Base-by-base conservation (phyloP, 495 filamentous ascomycete genomes). In the Penicillium bovifimosum region DNA sequence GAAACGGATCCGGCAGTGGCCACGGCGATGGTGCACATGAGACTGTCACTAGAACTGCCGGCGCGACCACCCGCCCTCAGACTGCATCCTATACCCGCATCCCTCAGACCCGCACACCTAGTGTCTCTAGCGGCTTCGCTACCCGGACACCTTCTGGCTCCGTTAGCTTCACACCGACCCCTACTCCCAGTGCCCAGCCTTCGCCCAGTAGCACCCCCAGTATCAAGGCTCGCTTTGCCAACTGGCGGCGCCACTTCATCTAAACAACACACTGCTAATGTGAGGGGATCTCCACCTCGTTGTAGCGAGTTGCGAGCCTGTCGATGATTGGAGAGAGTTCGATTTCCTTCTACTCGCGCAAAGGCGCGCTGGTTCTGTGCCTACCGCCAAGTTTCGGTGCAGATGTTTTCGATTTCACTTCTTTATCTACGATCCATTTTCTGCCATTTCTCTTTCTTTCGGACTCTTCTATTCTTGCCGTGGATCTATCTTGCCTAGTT, bases 81-180 rank as follows among this genome's bases (percentile, higher is more conserved):
- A 58, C 53, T 59, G 74, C 74, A 58, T 76, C 70, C 38, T 45
- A 50, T 27, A 59, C 67, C 35, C 52, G 52, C 38, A 48, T 28
- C 32, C 35, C 46, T 26, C 18, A 34, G 38, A 50, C 29, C 29
- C 48, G 48, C 48, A 50, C 48, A 34, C 47, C 28, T 28, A 50
- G 32, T 53, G 33, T 55, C 58, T 54, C 55, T 60, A 59, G 65
- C 57, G 61, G 64, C 40, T 59, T 59, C 50, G 62, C 60, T 41
- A 70, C 56, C 53, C 63, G 62, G 35, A 53, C 66, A 13, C 61
- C 70, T 38, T 68, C 67, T 20, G 70, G 69, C 52, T 72, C 76
- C 58, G 54, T 67, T 46, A 70, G 69, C 38, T 10, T 42, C 14
- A 24, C 18, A 40, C 48, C 52, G 29, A 46, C 47, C 16, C 44